Evolutionary conservation across 2,329 filamentous ascomycete genomes (phyloP), one percentile per base, ranked within the genome.

Genomic region (Mycocentrospora acerina): DNA sequence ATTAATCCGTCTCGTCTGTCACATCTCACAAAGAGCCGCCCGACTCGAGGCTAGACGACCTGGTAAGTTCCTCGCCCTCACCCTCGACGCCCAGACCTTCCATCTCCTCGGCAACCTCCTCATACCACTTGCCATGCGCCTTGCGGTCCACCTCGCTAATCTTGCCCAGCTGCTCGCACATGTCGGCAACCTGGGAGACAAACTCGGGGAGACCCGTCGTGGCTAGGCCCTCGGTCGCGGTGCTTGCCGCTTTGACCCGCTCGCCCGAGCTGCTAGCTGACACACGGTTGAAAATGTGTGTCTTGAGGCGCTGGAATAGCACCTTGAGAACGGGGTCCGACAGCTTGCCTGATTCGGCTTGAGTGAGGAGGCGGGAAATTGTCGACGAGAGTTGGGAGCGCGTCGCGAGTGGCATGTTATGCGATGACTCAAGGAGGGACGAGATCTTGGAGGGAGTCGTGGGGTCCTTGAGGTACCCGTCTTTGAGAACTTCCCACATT

Each of bases 141-240:
- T 80, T 81, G 46, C 82, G 76, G 59, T 90, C 86, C 4, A 89
- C 81, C 4, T 71, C 71, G 11, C 82, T 81, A 3, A 89, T 76
- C 58, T 78, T 77, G 28, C 78, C 76, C 43, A 90, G 68, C 57
- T 83, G 74, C 24, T 88, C 84, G 7, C 86, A 81, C 52, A 90
- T 83, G 32, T 81, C 80, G 22, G 83, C 75, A 11, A 90, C 81
- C 44, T 77, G 79, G 18, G 80, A 78, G 12, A 85, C 82, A 60
- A 90, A 90, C 65, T 90, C 86, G 0, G 82, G 82, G 40, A 90
- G 68, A 0, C 86, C 86, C 13, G 86, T 75, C 2, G 77, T 76
- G 1, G 84, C 83, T 7, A 90, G 74, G 41, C 79, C 82, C 63
- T 90, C 86, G 9, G 79, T 80, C 1, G 84, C 85, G 1, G 76